phyloP scores from a whole-genome alignment of 306 rosid species.

The Rosa rugosa region DNA sequence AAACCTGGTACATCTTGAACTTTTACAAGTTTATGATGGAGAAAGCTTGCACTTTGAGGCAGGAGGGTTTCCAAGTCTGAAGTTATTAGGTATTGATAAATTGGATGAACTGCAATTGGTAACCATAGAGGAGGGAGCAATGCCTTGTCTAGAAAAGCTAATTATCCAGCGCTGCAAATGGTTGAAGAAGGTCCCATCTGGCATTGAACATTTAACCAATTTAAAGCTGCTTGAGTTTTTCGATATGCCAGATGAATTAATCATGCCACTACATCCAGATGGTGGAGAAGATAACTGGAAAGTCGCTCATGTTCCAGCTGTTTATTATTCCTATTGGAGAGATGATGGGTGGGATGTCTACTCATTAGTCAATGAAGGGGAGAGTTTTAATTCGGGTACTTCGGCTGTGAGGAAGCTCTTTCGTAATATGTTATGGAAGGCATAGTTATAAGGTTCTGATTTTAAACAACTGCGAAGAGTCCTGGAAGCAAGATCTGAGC shows the following conservation, averaged over 20 bases:
- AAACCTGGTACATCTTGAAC: slow-evolving; percentile 31
- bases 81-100: slow-evolving; percentile 25
- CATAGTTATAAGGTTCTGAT: not conserved
- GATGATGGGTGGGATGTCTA: slow-evolving; percentile 26
- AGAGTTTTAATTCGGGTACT: not conserved
- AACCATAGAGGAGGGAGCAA: slow-evolving; percentile 21
- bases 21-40: slow-evolving; percentile 29
- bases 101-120: slow-evolving; percentile 16
- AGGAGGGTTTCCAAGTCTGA: slow-evolving; percentile 28
- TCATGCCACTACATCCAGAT: slow-evolving; percentile 20
- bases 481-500: too few species aligned
- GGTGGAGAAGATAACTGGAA: slow-evolving; percentile 21
- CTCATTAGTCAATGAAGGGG: slow-evolving; percentile 22
- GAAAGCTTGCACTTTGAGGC: slow-evolving; percentile 22
- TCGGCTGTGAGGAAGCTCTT: not conserved
- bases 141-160: slow-evolving; percentile 30
- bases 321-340: slow-evolving; percentile 23
- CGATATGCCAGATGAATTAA: slow-evolving; percentile 28
- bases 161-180: slow-evolving; percentile 21
- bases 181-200: slow-evolving; percentile 17
- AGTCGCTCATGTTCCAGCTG: slow-evolving; percentile 24
- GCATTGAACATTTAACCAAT: slow-evolving; percentile 14
- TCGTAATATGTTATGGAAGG: slow-evolving; percentile 24
- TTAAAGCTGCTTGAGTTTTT: slow-evolving; percentile 16
- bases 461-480: not conserved